Evolutionary conservation across 345 rosid species (phyloP).

Genomic region (Moricandia moricandioides): DNA sequence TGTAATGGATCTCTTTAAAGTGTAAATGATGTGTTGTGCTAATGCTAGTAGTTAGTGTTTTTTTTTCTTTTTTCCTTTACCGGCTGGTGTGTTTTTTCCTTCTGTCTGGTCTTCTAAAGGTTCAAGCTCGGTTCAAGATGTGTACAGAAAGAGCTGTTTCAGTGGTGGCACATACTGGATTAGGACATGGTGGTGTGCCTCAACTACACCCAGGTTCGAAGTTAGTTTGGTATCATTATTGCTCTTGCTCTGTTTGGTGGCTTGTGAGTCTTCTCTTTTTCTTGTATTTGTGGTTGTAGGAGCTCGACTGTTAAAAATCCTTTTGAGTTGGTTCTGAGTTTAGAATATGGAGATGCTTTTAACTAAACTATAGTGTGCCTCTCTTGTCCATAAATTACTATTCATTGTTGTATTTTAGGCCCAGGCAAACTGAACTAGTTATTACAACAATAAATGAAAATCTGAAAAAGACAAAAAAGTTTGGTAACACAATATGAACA

Average conservation of each 20-base stretch:
- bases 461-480: conserved; percentile 9
- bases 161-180: conserved; percentile 11
- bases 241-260: too few species aligned
- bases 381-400: neutral
- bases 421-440: neutral
- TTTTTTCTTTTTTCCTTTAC: neutral
- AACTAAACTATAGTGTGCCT: neutral
- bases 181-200: conserved; percentile 7
- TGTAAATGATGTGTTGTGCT: conserved; percentile 32
- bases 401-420: neutral
- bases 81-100: conserved; percentile 15
- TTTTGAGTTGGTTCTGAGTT: neutral
- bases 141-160: conserved; percentile 14
- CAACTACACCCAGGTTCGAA: too few species aligned
- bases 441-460: neutral
- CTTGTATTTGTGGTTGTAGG: conserved; percentile 2
- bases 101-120: conserved; percentile 7
- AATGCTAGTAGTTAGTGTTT: conserved; percentile 24
- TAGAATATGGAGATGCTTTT: conserved; percentile 11
- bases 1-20: conserved; percentile 6
- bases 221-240: too few species aligned
- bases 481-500: conserved; percentile 19
- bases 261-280: too few species aligned
- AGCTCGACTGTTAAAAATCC: neutral
- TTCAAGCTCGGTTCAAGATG: conserved; percentile 5